Percentiles rank a stretch among this genome's conserved stretches.
Conservation (phyloP, 768 basidiomycete genomes). For the Saitozyma podzolica region DNA sequence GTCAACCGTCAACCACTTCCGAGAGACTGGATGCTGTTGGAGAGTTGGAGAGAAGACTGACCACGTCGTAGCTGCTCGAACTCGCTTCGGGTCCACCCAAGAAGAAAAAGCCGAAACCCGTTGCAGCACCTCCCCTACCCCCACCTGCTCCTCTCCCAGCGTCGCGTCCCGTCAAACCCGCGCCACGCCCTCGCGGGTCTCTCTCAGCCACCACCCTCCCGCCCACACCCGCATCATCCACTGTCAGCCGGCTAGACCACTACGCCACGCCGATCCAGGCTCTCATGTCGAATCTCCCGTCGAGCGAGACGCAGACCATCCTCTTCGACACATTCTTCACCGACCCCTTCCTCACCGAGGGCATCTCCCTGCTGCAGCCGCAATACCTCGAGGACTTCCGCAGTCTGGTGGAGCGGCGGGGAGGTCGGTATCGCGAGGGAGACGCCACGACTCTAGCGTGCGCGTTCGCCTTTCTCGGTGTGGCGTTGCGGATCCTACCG, state of each 20-base stretch:
- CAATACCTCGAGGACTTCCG: conserved; percentile 37
- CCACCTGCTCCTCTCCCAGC: background rate
- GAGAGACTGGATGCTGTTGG: background rate
- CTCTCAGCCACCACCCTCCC: conserved; percentile 7
- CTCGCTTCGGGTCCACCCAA: conserved; percentile 30
- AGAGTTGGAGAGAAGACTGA: background rate
- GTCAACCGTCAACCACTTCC: background rate
- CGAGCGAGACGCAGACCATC: conserved; percentile 35
- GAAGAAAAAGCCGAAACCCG: conserved; percentile 23
- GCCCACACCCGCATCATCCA: conserved; percentile 13
- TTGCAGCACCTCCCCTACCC: background rate
- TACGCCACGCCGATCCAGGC: conserved; percentile 32
- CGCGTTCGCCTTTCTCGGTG: conserved; percentile 38
- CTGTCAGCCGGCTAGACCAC: conserved; percentile 16
- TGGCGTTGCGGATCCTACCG: conserved; percentile 37
- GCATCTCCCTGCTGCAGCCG: conserved; percentile 38
- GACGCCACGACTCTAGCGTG: conserved; percentile 46
- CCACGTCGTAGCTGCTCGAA: conserved; percentile 22
- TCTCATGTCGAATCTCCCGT: conserved; percentile 29
- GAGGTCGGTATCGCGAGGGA: conserved; percentile 19
- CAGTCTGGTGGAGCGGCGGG: conserved; percentile 22
- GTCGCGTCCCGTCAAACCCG: background rate
- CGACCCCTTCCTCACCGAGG: conserved; percentile 40
- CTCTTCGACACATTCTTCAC: conserved; percentile 41
- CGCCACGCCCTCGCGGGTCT: conserved; percentile 1